Percentiles rank a stretch among this genome's conserved stretches.
Evolutionary conservation across 2,329 filamentous ascomycete genomes (phyloP).

Genomic region (Hymenoscyphus fructigenus): DNA sequence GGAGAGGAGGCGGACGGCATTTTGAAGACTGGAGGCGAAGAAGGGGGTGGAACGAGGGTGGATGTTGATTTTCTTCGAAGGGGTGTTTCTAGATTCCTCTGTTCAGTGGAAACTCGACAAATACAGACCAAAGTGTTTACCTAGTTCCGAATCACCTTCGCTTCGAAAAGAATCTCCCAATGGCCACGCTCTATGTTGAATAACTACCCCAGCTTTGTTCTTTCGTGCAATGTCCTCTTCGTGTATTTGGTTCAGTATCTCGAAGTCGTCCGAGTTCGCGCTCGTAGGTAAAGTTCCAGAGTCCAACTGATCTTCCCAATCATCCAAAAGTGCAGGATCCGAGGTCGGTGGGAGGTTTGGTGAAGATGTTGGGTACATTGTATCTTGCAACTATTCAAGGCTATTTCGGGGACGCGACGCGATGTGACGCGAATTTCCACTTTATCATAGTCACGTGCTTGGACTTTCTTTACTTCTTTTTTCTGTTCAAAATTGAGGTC

Average conservation of each 20-base stretch:
- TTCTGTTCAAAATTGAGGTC: too few species aligned
- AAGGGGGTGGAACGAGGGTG: conserved; percentile 21
- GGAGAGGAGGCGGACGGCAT: conserved; percentile 64
- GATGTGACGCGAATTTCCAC: not conserved
- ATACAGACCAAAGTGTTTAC: conserved; percentile 17
- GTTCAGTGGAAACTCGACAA: conserved; percentile 12
- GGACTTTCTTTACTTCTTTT: too few species aligned
- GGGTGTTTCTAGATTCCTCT: conserved; percentile 25
- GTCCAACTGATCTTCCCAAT: conserved; percentile 26
- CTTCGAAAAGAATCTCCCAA: conserved; percentile 48
- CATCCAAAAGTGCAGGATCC: conserved; percentile 27
- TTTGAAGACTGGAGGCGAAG: conserved; percentile 40
- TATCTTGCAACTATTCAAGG: conserved; percentile 11
- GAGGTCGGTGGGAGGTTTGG: conserved; percentile 28
- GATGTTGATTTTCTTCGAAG: conserved; percentile 19
- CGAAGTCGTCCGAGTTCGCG: conserved; percentile 47
- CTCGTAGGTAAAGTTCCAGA: conserved; percentile 19
- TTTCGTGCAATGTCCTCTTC: conserved; percentile 44
- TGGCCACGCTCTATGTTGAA: conserved; percentile 51
- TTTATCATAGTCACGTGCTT: too few species aligned
- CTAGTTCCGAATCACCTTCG: conserved; percentile 43
- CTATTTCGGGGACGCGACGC: not conserved
- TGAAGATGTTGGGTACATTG: conserved; percentile 26
- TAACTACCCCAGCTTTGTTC: conserved; percentile 45
- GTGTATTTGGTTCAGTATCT: conserved; percentile 43